Base-by-base conservation (phyloP, 768 basidiomycete genomes). In the Trametes elegans region DNA sequence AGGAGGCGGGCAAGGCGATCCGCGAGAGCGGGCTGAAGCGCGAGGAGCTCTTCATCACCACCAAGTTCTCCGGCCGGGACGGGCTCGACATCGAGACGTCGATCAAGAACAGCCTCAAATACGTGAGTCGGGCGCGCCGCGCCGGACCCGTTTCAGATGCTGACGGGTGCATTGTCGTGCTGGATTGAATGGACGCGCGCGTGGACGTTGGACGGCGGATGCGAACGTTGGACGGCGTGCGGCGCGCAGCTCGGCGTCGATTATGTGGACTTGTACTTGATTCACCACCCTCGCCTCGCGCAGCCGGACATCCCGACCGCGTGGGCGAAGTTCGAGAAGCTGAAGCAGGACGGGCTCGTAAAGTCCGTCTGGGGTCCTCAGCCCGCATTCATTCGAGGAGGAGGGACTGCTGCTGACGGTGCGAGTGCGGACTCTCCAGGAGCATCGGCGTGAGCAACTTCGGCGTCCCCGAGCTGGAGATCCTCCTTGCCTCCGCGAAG, bases 371-470 rank as follows among this genome's bases (percentile, higher is more conserved):
- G 35, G 14, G 16, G 4, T 8, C 24, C 18, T 27, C 18, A 7
- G 26, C 47, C 31, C n/a, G 38, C 32, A 9, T 23, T 26, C 41
- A 2, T 27, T n/a, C n/a, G n/a, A n/a, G n/a, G n/a, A n/a, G n/a
- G n/a, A n/a, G n/a, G n/a, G 21, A 18, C 36, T 18, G 19, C 27
- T 24, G 18, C 36, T 14, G 44, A 34, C 32, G 7, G n/a, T 55
- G 23, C 7, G 35, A 26, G 23, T 21, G 16, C 11, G 46, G 19
- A 34, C 26, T 21, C 39, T 23, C 4, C 59, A 85, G 83, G 80
- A 85, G 80, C 66, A 86, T 88, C 50, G 87, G 86, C 19, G 83
- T 88, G 35, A 84, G 82, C 70, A 89, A 89, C 71, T 88, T 86
- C 62, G 72, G 72, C 11, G 74, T 82, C 11, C 51, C 72, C 1